Evolutionary conservation across 352 stramenopile genomes (phyloP).

Genomic region (Phytopythium litorale): DNA sequence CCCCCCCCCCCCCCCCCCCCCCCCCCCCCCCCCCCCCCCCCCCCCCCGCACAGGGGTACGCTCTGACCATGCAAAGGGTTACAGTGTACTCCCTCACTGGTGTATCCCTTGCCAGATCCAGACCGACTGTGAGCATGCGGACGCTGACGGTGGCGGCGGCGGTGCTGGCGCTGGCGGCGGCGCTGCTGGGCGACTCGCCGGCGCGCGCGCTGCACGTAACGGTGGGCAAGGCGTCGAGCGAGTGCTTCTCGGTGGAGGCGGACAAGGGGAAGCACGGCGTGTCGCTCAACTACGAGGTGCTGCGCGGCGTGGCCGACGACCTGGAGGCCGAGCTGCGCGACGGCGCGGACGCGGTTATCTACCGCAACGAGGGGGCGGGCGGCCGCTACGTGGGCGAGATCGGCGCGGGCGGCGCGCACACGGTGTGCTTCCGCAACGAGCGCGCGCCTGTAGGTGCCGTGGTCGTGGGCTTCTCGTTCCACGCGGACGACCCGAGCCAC

Average conservation of each 20-base stretch:
- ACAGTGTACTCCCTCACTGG: no score
- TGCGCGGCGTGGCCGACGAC: conserved; percentile 67
- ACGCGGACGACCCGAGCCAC: conserved; percentile 79
- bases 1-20: no score
- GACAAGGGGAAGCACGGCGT: conserved; percentile 76
- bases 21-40: no score
- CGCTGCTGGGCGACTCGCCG: conserved; percentile 4
- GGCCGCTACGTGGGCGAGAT: conserved; percentile 59
- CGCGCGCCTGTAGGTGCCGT: conserved; percentile 55
- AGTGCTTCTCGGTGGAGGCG: conserved; percentile 77
- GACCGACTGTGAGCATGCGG: background rate
- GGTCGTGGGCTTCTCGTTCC: conserved; percentile 83
- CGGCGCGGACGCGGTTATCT: conserved; percentile 53
- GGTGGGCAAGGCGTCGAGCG: conserved; percentile 31
- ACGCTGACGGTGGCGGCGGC: conserved; percentile 6
- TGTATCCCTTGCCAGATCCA: background rate
- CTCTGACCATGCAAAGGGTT: no score
- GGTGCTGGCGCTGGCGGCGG: conserved; percentile 11
- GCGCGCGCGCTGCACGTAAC: conserved; percentile 41
- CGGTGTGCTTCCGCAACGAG: conserved; percentile 75
- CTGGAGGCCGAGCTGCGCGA: conserved; percentile 65
- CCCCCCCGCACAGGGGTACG: no score
- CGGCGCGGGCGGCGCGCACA: conserved; percentile 49
- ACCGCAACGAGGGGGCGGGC: conserved; percentile 41
- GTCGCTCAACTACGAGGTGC: conserved; percentile 84